Evolutionary conservation across 305 asterid species (phyloP), one percentile per base, ranked within the genome.

Genomic region (Petunia hybrid): DNA sequence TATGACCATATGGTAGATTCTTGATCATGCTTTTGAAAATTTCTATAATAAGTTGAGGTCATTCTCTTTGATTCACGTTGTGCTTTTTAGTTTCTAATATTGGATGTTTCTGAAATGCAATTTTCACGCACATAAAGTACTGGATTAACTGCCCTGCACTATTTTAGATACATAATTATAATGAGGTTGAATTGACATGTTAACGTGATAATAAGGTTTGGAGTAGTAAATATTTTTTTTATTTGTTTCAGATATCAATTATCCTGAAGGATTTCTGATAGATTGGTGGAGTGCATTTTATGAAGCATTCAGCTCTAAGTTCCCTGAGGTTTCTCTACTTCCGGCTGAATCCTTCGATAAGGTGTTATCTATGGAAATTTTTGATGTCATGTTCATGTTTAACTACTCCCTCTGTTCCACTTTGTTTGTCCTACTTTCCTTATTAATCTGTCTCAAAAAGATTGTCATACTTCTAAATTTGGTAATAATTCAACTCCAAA

Each of bases 201-300:
- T 38, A 6, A 8, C 43, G 8, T 39, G 61, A 6, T 60, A 10
- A n/a, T 6, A 2, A 10, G 10, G 22, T 61, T 75, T 38, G 76
- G 69, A 62, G 2, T 75, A 35, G 57, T 68, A 42, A 16, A 39
- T 55, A 81, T 9, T 46, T 43, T 55, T 63, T 0, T 39, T 13
- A 8, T 42, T 80, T 4, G 45, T 63, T 66, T 56, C 87, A 90
- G 95, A 39, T 7, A 42, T 88, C 70, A 77, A 81, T 76, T 51
- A 89, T 35, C 81, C 89, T 6, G 77, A 70, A 31, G 59, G 77
- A n/a, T 70, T 2, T 36, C 53, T 70, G 10, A 9, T 36, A 41
- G 53, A 31, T 14, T 78, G 82, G 76, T 78, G 74, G 75, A 9
- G 31, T 36, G 35, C 31, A 48, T 78, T 78, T 64, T 62, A 64